phyloP scores from a whole-genome alignment of 2,329 filamentous ascomycete species.

The Tolypocladium cylindrosporum region DNA sequence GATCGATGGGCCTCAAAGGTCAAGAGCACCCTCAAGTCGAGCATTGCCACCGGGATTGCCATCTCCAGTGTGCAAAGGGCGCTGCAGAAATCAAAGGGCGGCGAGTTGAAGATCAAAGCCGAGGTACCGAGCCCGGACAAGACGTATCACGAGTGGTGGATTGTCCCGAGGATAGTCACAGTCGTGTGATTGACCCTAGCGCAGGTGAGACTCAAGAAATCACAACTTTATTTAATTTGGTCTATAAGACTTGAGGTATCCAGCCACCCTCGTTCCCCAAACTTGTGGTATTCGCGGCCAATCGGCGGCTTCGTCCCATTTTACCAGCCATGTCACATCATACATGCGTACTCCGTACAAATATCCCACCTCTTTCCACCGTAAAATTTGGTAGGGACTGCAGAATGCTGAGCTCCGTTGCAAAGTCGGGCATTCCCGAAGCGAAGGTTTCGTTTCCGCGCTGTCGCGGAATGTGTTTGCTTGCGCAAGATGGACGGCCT shows the following conservation, averaged over 20 bases:
- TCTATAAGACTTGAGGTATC: conserved; percentile 2
- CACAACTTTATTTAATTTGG: neutral
- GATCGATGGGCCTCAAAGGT: conserved; percentile 51
- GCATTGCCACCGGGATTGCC: conserved; percentile 59
- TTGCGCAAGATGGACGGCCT: conserved; percentile 3
- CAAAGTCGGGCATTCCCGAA: neutral
- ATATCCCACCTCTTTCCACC: neutral
- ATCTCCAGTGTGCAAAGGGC: conserved; percentile 50
- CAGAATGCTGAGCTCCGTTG: neutral
- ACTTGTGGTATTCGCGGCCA: neutral
- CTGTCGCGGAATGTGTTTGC: neutral
- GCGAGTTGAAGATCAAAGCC: conserved; percentile 30
- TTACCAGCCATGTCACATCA: neutral
- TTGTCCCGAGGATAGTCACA: conserved; percentile 41
- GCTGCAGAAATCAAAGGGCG: conserved; percentile 24
- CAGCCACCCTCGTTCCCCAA: neutral
- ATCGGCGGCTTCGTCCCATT: neutral
- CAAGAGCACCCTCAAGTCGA: conserved; percentile 56
- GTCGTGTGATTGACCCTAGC: neutral
- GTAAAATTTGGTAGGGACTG: neutral
- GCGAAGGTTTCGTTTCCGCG: neutral
- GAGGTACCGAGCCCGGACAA: conserved; percentile 43
- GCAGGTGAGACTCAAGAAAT: neutral
- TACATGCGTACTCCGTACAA: neutral
- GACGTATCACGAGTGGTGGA: conserved; percentile 56